These are phyloP conservation scores for Eucalyptus pauciflora DNA, from an alignment of 345 rosid genomes.

Conservation along the genomic window DNA sequence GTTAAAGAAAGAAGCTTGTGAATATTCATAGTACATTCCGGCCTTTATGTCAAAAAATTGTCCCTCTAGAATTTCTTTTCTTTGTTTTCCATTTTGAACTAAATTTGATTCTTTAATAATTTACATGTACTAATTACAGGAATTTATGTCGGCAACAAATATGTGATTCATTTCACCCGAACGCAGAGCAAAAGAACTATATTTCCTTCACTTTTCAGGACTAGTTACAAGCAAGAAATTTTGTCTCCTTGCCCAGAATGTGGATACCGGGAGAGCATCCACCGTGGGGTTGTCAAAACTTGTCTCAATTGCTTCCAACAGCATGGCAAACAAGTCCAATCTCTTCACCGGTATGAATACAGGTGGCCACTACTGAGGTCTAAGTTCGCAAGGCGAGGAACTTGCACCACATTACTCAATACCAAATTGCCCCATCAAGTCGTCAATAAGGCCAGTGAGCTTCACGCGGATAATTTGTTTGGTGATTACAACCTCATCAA, in stretches of 20 bases:
- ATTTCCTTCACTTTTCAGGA: neutral
- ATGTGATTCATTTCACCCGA: neutral
- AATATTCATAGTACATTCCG: neutral
- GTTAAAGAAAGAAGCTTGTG: neutral
- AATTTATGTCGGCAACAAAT: neutral
- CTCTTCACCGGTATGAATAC: neutral
- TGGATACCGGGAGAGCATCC: neutral
- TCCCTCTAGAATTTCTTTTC: neutral
- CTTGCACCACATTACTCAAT: neutral
- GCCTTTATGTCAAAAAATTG: neutral
- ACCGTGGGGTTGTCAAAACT: neutral
- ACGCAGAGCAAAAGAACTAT: neutral
- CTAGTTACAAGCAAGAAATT: neutral
- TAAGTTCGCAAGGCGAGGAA: neutral
- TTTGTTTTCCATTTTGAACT: neutral
- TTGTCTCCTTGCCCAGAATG: neutral
- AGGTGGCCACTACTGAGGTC: neutral
- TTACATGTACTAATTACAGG: neutral
- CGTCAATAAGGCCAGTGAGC: accelerated
- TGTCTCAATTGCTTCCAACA: neutral
- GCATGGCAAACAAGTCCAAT: neutral
- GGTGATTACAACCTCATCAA: neutral
- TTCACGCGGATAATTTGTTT: accelerated
- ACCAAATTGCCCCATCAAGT: neutral
- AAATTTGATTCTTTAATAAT: neutral